These are phyloP conservation scores for Phytophthora niederhauseri DNA, from an alignment of 352 stramenopile genomes.

Conservation along the genomic window DNA sequence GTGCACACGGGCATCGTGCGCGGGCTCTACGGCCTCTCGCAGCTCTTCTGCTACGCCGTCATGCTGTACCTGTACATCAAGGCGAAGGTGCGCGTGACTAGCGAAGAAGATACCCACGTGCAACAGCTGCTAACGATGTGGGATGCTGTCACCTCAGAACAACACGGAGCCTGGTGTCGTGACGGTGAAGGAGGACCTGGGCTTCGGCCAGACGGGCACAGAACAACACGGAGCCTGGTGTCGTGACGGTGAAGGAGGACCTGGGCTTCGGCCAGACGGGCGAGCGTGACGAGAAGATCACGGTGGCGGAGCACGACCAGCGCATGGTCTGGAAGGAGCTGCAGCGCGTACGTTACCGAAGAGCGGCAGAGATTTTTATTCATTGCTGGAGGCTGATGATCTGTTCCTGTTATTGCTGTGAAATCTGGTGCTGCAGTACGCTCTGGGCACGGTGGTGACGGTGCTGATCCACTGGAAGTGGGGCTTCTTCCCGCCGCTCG, in stretches of 20 bases:
- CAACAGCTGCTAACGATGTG: not conserved
- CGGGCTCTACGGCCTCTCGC: slow-evolving; percentile 62
- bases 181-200: slow-evolving; percentile 78
- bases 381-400: not conserved
- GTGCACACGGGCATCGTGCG: slow-evolving; percentile 64
- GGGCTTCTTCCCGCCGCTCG: slow-evolving; percentile 80
- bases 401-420: not conserved
- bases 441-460: slow-evolving; percentile 65
- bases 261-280: slow-evolving; percentile 76
- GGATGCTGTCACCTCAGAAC: slow-evolving; percentile 31
- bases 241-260: slow-evolving; percentile 80
- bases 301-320: slow-evolving; percentile 82
- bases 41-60: slow-evolving; percentile 68
- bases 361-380: not conserved
- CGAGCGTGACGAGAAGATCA: slow-evolving; percentile 82
- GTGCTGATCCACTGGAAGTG: slow-evolving; percentile 80
- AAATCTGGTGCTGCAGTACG: slow-evolving; percentile 44
- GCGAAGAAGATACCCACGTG: not conserved
- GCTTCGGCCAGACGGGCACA: slow-evolving; percentile 70
- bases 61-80: slow-evolving; percentile 70
- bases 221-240: slow-evolving; percentile 80
- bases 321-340: slow-evolving; percentile 73
- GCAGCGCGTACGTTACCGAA: slow-evolving; percentile 58
- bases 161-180: slow-evolving; percentile 79
- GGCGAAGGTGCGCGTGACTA: slow-evolving; percentile 35